Evolutionary conservation across 2,329 filamentous ascomycete species (phyloP).

Genomic region (Harringtonia aguacate): DNA sequence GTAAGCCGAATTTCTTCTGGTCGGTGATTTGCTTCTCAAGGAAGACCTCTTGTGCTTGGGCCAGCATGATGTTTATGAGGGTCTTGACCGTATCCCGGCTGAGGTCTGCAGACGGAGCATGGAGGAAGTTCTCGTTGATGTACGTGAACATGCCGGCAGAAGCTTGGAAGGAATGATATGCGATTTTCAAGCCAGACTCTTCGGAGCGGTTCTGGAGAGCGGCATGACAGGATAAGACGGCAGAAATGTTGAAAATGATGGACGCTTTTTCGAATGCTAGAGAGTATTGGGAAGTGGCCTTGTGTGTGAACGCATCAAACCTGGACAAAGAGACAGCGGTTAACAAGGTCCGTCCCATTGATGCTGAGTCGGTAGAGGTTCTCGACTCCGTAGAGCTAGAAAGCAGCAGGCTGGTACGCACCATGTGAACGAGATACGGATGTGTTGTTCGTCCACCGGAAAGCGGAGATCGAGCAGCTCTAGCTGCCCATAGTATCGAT

Average conservation of each 20-base stretch:
- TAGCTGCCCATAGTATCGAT: slow-evolving; percentile 95
- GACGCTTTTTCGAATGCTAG: slow-evolving; percentile 97
- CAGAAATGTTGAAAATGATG: slow-evolving; percentile 98
- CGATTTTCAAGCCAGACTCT: slow-evolving; percentile 86
- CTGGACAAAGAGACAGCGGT: slow-evolving; percentile 30
- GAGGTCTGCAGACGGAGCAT: slow-evolving; percentile 91
- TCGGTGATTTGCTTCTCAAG: slow-evolving; percentile 92
- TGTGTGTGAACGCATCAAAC: slow-evolving; percentile 99
- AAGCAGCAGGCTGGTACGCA: slow-evolving; percentile 27
- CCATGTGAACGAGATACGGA: slow-evolving; percentile 99
- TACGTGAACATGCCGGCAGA: slow-evolving; percentile 99
- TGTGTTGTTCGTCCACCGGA: slow-evolving; percentile 96
- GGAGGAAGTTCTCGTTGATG: slow-evolving; percentile 98
- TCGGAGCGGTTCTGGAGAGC: slow-evolving; percentile 86
- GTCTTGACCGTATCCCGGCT: slow-evolving; percentile 94
- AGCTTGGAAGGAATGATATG: slow-evolving; percentile 96
- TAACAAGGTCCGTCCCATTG: not conserved
- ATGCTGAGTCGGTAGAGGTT: too few relatives aligned
- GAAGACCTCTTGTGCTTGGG: slow-evolving; percentile 94
- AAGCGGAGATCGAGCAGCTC: slow-evolving; percentile 91
- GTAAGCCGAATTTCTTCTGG: slow-evolving; percentile 79
- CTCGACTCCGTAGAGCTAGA: not conserved
- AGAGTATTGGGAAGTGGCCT: slow-evolving; percentile 92
- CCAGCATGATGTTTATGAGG: slow-evolving; percentile 83
- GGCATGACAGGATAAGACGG: slow-evolving; percentile 91